Evolutionary conservation across 1,284 basidiomycete species (phyloP).

Genomic region (Papiliotrema flavescens): DNA sequence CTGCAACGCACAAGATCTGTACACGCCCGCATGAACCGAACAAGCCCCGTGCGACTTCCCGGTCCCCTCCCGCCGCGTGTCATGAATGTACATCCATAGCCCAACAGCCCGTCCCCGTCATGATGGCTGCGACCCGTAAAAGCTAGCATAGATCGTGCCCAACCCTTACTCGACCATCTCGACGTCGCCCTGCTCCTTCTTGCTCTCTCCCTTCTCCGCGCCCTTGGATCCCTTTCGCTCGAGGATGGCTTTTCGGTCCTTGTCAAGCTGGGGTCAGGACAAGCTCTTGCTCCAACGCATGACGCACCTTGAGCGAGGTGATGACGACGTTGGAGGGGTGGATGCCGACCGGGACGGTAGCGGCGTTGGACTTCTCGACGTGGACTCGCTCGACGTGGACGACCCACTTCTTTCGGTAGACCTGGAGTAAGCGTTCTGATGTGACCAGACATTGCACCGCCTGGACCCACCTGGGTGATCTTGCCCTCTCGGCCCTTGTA

Average conservation of each 20-base stretch:
- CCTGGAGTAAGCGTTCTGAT: too few species aligned
- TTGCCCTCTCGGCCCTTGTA: constrained; percentile 99
- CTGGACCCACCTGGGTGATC: constrained; percentile 64
- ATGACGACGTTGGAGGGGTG: constrained; percentile 98
- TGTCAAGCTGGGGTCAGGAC: constrained; percentile 39
- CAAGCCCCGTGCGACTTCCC: too few species aligned
- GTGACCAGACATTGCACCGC: too few species aligned
- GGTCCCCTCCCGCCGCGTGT: neutral
- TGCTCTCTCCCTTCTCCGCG: constrained; percentile 34
- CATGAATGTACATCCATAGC: constrained; percentile 2
- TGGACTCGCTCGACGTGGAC: constrained; percentile 98
- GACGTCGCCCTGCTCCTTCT: constrained; percentile 38
- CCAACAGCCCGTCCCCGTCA: neutral
- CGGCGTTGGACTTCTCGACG: constrained; percentile 97
- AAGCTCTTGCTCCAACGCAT: neutral
- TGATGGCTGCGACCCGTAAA: neutral
- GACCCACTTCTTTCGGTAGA: constrained; percentile 99
- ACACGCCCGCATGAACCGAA: too few species aligned
- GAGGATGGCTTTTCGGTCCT: constrained; percentile 53
- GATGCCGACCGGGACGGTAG: constrained; percentile 88
- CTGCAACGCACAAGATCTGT: too few species aligned
- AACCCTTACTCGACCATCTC: constrained; percentile 43
- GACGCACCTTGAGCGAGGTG: constrained; percentile 66
- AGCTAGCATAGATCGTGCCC: neutral
- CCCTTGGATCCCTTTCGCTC: constrained; percentile 51